phyloP scores from a whole-genome alignment of 2,329 filamentous ascomycete genomes.

The Colletotrichum melonis region DNA sequence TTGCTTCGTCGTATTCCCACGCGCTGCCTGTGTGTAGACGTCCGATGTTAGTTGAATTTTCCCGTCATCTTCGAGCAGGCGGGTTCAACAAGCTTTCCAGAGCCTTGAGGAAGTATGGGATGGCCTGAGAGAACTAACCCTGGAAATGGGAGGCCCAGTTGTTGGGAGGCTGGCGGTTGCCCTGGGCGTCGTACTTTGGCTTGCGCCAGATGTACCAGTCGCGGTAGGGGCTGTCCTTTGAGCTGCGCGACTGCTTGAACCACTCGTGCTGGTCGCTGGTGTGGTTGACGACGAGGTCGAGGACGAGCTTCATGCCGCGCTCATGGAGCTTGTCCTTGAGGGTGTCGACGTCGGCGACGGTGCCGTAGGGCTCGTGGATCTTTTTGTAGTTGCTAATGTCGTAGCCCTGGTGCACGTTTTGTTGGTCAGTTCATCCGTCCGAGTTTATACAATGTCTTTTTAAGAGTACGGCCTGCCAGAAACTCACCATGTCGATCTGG shows the following conservation, averaged over 20 bases:
- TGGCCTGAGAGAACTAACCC: constrained; percentile 38
- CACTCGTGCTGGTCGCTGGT: constrained; percentile 69
- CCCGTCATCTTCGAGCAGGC: too few relatives aligned
- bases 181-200: constrained; percentile 65
- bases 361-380: constrained; percentile 75
- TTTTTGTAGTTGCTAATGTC: constrained; percentile 76
- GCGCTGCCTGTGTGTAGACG: constrained; percentile 47
- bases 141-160: constrained; percentile 62
- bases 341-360: constrained; percentile 73
- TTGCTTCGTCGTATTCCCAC: constrained; percentile 62
- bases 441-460: neutral
- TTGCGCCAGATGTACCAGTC: constrained; percentile 76
- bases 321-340: constrained; percentile 71
- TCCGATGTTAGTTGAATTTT: neutral
- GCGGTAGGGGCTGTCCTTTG: constrained; percentile 64
- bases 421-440: neutral
- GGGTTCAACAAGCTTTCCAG: too few relatives aligned
- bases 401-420: constrained; percentile 61
- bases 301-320: constrained; percentile 74
- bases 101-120: too few relatives aligned
- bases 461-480: too few relatives aligned
- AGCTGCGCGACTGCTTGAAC: constrained; percentile 67
- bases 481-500: constrained; percentile 70
- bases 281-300: constrained; percentile 82
- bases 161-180: constrained; percentile 70